Percentiles rank a stretch among this genome's conserved stretches.
phyloP scores from a whole-genome alignment of 371 early-diverging fungal genomes.

The Rhizopus sp. region DNA sequence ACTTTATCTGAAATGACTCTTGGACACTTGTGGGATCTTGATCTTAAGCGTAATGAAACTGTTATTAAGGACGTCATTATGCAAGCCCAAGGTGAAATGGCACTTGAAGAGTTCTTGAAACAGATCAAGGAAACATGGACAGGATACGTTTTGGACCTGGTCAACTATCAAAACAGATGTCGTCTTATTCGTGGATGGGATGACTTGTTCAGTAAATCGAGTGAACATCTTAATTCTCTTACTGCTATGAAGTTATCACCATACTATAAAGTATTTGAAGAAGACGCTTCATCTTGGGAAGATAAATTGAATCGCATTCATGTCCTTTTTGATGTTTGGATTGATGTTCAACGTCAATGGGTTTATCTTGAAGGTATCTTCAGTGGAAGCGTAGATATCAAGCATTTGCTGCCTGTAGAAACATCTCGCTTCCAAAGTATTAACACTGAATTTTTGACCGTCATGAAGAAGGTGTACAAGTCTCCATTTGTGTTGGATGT shows the following conservation, averaged over 20 bases:
- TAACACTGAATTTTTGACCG: conserved; percentile 94
- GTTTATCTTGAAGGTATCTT: conserved; percentile 99
- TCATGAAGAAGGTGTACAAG: conserved; percentile 98
- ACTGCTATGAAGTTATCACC: conserved; percentile 97
- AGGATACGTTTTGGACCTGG: conserved; percentile 88
- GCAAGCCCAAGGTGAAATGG: conserved; percentile 98
- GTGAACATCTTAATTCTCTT: conserved; percentile 94
- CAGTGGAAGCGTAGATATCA: conserved; percentile 93
- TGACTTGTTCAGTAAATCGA: conserved; percentile 93
- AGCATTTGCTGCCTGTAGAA: conserved; percentile 94
- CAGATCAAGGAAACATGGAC: conserved; percentile 91
- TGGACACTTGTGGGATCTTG: conserved; percentile 94
- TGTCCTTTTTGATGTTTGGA: conserved; percentile 97
- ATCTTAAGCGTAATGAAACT: conserved; percentile 85
- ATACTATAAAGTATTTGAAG: conserved; percentile 97
- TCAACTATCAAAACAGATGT: conserved; percentile 96
- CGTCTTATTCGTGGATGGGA: conserved; percentile 97
- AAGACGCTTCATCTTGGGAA: conserved; percentile 94
- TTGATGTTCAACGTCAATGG: conserved; percentile 99
- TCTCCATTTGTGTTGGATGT: conserved; percentile 95
- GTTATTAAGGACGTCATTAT: conserved; percentile 84
- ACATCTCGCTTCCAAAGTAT: conserved; percentile 94
- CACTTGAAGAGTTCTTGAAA: conserved; percentile 95
- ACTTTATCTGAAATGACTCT: conserved; percentile 86
- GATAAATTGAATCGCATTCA: conserved; percentile 95